These are phyloP conservation scores for Ophiocordyceps robertsii DNA, from an alignment of 2,329 filamentous ascomycete genomes.

Conservation along the genomic window DNA sequence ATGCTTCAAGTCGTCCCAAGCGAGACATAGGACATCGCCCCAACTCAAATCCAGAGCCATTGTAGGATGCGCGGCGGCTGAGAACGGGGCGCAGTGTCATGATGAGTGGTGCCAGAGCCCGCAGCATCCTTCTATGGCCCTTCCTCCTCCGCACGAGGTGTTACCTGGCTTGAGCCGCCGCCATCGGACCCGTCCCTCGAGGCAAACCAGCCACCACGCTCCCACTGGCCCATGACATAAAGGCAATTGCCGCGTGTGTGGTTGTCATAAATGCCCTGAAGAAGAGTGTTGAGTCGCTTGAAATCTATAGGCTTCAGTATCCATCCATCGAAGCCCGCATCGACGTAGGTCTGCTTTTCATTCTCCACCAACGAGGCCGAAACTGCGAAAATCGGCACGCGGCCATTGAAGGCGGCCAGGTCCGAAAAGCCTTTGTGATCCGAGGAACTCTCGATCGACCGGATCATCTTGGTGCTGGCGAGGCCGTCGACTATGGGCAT, in stretches of 20 bases:
- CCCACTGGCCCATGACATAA: conserved; percentile 64
- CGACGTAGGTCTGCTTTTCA: conserved; percentile 54
- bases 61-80: no score
- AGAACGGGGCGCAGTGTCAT: no score
- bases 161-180: conserved; percentile 8
- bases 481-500: conserved; percentile 89
- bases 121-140: background rate
- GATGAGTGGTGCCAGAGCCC: background rate
- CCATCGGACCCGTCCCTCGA: conserved; percentile 5
- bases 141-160: conserved; percentile 12
- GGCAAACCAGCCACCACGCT: conserved; percentile 72
- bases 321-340: conserved; percentile 80
- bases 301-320: conserved; percentile 84
- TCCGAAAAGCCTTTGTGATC: conserved; percentile 38
- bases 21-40: no score
- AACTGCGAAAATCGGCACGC: conserved; percentile 73
- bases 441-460: conserved; percentile 50
- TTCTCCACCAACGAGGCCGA: conserved; percentile 69
- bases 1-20: no score
- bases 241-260: conserved; percentile 45
- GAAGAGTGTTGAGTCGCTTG: conserved; percentile 53
- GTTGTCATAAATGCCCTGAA: conserved; percentile 54
- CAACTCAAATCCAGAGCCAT: no score
- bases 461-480: conserved; percentile 70
- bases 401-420: conserved; percentile 45